Base-by-base conservation (phyloP, 179 eudicot species). In the Dionaea muscipula region DNA sequence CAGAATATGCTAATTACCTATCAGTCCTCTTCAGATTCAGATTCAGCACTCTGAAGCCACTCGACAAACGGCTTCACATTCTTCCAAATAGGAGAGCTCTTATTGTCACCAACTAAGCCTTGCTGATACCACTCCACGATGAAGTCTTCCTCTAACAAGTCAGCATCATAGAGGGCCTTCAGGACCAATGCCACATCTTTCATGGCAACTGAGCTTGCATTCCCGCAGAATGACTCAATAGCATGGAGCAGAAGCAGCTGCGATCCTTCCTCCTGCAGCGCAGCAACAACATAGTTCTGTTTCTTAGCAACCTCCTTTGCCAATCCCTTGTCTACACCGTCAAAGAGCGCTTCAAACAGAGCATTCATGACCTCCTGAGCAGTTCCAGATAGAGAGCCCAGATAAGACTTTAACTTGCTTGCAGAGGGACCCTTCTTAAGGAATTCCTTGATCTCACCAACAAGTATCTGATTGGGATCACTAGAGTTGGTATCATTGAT, bases 21-120 rank as follows among this genome's bases (percentile, higher is more conserved):
- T 81, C 64, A 73, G 64, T 78, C 89, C 22, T 78, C 85, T 46
- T 74, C 94, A 0, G 79, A 59, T 50, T 80, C 95, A 0, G 95
- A 85, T 65, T 85, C 95, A 0, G 90, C 95, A 53, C 73, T 83
- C 74, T 86, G 93, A 46, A 86, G 93, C 95, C 95, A 86, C 58
- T 81, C 93, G 0, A 86, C 78, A 25, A 86, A 86, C 1, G 88
- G 88, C 61, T 72, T 77, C n/a, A 72, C 81, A 58, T 73, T 65
- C 76, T 79, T 86, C 95, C 95, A 83, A n/a, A 86, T 22, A 0
- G 67, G 57, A 0, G 81, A 60, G 18, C 57, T 54, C 47, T 79
- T 65, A 60, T 77, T 70, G 39, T 37, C 26, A 21, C 85, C 84
- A 6, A 44, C 51, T 40, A 65, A 47, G 2, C 94, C 93, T 66